These are phyloP conservation scores for Rubia tinctorum DNA, from an alignment of 305 asterid genomes.

Conservation along the genomic window DNA sequence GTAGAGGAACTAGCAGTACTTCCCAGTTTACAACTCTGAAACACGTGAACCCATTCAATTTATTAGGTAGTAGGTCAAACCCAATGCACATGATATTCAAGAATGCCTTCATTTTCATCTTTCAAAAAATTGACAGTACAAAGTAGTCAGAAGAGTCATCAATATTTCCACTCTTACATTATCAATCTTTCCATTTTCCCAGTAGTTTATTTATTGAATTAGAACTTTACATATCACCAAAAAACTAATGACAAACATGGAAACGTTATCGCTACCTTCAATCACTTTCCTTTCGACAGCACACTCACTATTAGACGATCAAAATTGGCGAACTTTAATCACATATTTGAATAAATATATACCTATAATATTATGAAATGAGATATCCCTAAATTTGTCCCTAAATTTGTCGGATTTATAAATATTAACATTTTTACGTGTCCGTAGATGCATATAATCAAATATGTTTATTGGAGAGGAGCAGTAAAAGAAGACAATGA, in stretches of 20 bases:
- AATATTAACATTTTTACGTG: too few species aligned
- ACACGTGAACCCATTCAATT: slow-evolving; percentile 63
- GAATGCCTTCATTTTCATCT: neutral
- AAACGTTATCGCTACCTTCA: too few species aligned
- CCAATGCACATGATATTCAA: neutral
- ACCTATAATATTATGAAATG: too few species aligned
- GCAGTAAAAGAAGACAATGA: neutral
- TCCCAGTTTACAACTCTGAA: slow-evolving; percentile 23
- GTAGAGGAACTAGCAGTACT: slow-evolving; percentile 16
- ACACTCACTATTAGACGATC: too few species aligned
- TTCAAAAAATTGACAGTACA: neutral
- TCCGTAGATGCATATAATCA: too few species aligned
- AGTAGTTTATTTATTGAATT: neutral
- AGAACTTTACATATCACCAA: neutral
- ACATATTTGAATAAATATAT: too few species aligned
- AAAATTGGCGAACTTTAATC: too few species aligned
- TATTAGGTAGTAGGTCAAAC: slow-evolving; percentile 20
- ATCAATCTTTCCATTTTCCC: neutral
- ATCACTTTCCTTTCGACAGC: too few species aligned
- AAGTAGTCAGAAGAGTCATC: neutral
- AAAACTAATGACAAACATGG: neutral
- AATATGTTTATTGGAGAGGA: too few species aligned
- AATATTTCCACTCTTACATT: neutral
- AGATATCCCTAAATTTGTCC: too few species aligned
- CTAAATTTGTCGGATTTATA: too few species aligned